Conservation (phyloP, 2,329 filamentous ascomycete genomes). For the Diplodia intermedia region DNA sequence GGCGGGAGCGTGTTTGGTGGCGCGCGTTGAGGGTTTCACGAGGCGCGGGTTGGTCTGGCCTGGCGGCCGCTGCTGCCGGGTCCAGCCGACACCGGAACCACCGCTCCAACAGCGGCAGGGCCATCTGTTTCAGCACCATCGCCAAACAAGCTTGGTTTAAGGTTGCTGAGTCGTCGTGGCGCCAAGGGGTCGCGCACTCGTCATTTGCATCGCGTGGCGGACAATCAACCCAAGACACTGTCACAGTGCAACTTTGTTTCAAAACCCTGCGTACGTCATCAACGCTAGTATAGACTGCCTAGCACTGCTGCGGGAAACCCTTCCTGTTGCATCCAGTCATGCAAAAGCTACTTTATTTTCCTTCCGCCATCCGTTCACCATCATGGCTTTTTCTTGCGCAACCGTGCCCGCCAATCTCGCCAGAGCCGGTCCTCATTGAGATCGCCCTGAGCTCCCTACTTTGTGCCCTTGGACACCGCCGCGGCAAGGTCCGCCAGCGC, state of each 20-base stretch:
- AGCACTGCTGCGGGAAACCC: neutral
- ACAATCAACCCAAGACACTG: conserved; percentile 16
- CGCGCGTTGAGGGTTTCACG: conserved; percentile 14
- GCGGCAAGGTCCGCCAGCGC: conserved; percentile 70
- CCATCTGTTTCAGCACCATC: conserved; percentile 9
- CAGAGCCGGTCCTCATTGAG: neutral
- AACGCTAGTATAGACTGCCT: conserved; percentile 13
- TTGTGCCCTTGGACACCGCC: conserved; percentile 45
- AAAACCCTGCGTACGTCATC: conserved; percentile 23
- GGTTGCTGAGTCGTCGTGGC: conserved; percentile 30
- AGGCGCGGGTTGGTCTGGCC: conserved; percentile 3
- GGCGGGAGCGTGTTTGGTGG: neutral
- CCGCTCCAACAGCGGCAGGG: neutral
- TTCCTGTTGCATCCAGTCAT: neutral
- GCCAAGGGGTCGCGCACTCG: conserved; percentile 21
- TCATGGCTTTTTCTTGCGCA: neutral
- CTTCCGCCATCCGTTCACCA: conserved; percentile 3
- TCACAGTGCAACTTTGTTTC: neutral
- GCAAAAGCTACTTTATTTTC: neutral
- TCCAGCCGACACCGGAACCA: conserved; percentile 18
- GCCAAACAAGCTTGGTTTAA: conserved; percentile 27
- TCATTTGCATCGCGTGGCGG: conserved; percentile 12
- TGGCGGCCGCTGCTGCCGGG: neutral
- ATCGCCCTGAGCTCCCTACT: conserved; percentile 16
- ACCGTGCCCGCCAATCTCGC: conserved; percentile 23